A percentile compares a stretch with the other conserved stretches of the same genome.
Evolutionary conservation across 2,329 filamentous ascomycete species (phyloP).

Genomic region (Aureobasidium pullulans): DNA sequence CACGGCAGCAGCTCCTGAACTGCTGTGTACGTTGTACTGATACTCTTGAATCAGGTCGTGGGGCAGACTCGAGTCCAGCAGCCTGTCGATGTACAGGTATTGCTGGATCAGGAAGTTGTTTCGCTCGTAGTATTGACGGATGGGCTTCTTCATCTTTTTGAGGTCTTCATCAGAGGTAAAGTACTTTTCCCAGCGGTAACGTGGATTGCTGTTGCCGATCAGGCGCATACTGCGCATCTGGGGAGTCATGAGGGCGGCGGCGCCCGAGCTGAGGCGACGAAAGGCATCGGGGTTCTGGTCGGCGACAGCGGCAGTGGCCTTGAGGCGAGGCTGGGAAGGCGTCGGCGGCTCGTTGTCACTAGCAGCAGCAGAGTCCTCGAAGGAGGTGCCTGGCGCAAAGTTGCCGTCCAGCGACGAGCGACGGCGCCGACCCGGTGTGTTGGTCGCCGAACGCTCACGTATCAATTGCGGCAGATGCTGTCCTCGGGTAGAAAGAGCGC

Average conservation of each 20-base stretch:
- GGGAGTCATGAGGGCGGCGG: slow-evolving; percentile 43
- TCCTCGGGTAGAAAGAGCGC: slow-evolving; percentile 36
- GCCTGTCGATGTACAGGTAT: slow-evolving; percentile 85
- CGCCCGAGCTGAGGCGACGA: slow-evolving; percentile 36
- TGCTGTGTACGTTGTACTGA: slow-evolving; percentile 47
- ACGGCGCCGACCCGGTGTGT: slow-evolving; percentile 15
- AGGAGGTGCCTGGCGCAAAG: background rate
- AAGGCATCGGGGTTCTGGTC: background rate
- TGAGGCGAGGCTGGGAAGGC: background rate
- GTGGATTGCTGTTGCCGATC: slow-evolving; percentile 80
- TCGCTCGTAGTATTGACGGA: slow-evolving; percentile 80
- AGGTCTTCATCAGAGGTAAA: slow-evolving; percentile 76
- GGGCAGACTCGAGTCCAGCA: slow-evolving; percentile 87
- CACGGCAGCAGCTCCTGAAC: slow-evolving; percentile 26
- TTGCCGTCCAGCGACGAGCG: slow-evolving; percentile 12
- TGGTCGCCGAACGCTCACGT: slow-evolving; percentile 20
- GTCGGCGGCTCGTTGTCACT: slow-evolving; percentile 7
- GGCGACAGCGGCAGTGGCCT: background rate
- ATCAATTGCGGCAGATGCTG: slow-evolving; percentile 34
- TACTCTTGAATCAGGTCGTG: slow-evolving; percentile 91
- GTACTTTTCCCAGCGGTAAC: slow-evolving; percentile 79
- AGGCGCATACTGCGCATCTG: slow-evolving; percentile 76
- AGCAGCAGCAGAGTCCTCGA: slow-evolving; percentile 11
- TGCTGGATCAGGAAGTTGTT: slow-evolving; percentile 85
- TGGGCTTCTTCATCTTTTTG: slow-evolving; percentile 61